Conservation (phyloP, 2,329 filamentous ascomycete genomes). For the Fusarium sp. region DNA sequence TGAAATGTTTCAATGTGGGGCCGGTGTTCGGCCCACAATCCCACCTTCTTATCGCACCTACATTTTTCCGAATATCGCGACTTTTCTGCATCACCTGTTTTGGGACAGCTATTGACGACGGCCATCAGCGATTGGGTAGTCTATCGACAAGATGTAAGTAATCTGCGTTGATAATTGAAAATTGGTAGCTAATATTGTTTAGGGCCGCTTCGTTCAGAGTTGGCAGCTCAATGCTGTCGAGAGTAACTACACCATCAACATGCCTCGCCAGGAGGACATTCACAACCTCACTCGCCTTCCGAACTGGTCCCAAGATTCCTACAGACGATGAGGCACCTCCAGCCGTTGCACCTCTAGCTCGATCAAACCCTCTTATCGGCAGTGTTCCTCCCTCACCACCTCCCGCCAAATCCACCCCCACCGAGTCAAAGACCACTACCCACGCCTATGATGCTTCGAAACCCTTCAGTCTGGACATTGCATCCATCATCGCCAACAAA, state of each 20-base stretch:
- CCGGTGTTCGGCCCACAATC: slow-evolving; percentile 28
- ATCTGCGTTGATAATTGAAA: accelerated
- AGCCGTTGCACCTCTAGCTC: slow-evolving; percentile 16
- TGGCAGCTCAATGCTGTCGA: slow-evolving; percentile 50
- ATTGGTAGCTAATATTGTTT: slow-evolving; percentile 5
- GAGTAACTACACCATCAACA: slow-evolving; percentile 43
- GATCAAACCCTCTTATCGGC: slow-evolving; percentile 10
- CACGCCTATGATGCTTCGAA: slow-evolving; percentile 48
- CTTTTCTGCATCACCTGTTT: slow-evolving; percentile 41
- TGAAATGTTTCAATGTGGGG: slow-evolving; percentile 46
- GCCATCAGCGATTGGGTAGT: slow-evolving; percentile 33
- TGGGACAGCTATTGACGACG: slow-evolving; percentile 32
- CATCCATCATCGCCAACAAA: slow-evolving; percentile 53
- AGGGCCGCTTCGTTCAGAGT: slow-evolving; percentile 48
- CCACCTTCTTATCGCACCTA: slow-evolving; percentile 46
- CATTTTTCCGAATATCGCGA: slow-evolving; percentile 48
- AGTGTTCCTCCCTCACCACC: slow-evolving; percentile 21
- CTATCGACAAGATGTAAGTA: slow-evolving; percentile 41
- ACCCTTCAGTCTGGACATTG: slow-evolving; percentile 50
- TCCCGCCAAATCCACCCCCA: slow-evolving; percentile 13
- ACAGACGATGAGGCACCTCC: slow-evolving; percentile 10
- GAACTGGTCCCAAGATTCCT: slow-evolving; percentile 33
- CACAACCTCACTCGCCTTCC: slow-evolving; percentile 50
- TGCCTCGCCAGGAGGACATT: slow-evolving; percentile 46
- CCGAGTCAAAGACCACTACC: slow-evolving; percentile 6